Base-by-base conservation (phyloP, 192 early-diverging fungal species). In the Oehlia diaphana region DNA sequence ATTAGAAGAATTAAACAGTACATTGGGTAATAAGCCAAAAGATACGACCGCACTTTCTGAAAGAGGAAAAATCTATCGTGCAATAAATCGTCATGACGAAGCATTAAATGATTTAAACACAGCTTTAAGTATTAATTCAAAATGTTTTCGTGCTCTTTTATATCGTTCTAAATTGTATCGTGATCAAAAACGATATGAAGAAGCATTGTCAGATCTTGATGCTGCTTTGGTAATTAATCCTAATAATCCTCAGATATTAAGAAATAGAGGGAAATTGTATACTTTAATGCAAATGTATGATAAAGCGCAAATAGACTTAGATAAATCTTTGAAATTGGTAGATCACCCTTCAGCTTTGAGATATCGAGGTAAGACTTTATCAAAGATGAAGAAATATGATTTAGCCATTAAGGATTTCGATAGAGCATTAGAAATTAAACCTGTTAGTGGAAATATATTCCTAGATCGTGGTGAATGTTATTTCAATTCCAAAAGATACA, bases 331-430 rank as follows among this genome's bases (percentile, higher is more conserved):
- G 12, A 37, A 21, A 37, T 21, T 9, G 16, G 67, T 16, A 19
- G 8, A 33, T 33, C 67, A 76, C 44, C 9, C 74, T 21, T 76
- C 62, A 10, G 74, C 58, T 5, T 63, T 63, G 26, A 26, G 62
- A 63, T 63, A 63, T 63, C 61, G 61, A 61, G 74, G 74, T 7
- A 35, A 39, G 13, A 23, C 31, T 26, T 63, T 39, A 33, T 76
- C 62, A 35, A 63, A 23, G 12, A 10, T 47, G 21, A 49, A 49
- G 9, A 63, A 63, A 39, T 76, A 76, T 62, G 31, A 63, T 39
- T 4, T 63, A n/a, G 53, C 74, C 14, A 63, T 76, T n/a, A 63
- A 62, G 5, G 61, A 63, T 63, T 76, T 76, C 13, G 23, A 76
- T 76, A 62, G 61, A 76, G 49, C 39, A 19, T 63, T 76, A 21